Evolutionary conservation across 2,329 filamentous ascomycete species (phyloP), one percentile per base, ranked within the genome.

Genomic region (Paraconiothyrium brasiliense): DNA sequence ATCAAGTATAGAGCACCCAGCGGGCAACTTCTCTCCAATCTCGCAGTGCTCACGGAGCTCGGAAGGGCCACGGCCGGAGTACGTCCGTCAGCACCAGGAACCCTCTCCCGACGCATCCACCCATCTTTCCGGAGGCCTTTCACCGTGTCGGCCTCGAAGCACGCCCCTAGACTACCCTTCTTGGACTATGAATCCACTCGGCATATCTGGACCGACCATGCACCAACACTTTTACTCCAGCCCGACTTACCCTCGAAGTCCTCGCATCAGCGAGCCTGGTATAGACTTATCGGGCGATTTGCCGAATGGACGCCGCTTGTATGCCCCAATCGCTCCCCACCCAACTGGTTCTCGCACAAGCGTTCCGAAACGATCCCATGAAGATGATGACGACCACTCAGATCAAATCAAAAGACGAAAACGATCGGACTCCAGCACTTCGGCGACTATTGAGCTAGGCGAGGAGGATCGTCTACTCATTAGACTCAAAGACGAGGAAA

Each of bases 401-500:
- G 71, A 69, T 48, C 70, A 66, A 13, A 61, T 66, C 2, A 83
- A 83, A 57, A 78, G 80, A 54, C 73, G 80, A 43, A 81, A 80
- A 64, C 75, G 80, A 34, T 82, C 80, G 22, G 74, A 76, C 43
- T 76, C 75, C 1, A 74, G 69, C 54, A 69, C 64, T 4, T 73
- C 73, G 4, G 62, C 59, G 10, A 74, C 76, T 13, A 73, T 78
- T 9, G 82, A 84, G 58, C 72, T 85, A 7, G 81, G 77, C 60
- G 83, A 85, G 44, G 84, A 85, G 68, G 84, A 86, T 60, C 77
- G 78, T 48, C 71, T 85, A 22, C 79, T 86, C 10, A 74, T 85
- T 16, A 77, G 80, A 61, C 77, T 86, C 50, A 85, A 85, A 60
- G 83, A 85, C 60, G 82, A 84, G 52, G 83, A 85, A 58, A 79